Base-by-base conservation (phyloP, 257 asterid species). In the Rauvolfia tetraphylla region DNA sequence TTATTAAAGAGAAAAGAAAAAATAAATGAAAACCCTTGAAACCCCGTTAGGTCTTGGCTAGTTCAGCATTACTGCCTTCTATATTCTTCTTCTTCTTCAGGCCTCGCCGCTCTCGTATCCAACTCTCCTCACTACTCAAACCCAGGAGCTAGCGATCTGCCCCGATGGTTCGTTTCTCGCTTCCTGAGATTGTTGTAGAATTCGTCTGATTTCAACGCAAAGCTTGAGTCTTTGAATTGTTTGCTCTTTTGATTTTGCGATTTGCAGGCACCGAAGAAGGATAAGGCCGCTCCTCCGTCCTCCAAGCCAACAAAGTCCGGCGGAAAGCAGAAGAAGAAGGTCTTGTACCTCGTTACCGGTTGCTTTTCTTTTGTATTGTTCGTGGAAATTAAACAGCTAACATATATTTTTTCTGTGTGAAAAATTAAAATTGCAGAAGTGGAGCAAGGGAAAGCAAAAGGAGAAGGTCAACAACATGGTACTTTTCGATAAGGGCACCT, bases 381-480 rank as follows among this genome's bases (percentile, higher is more conserved):
- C n/a, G n/a, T n/a, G n/a, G n/a, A n/a, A n/a, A n/a, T n/a, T n/a
- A n/a, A n/a, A n/a, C n/a, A n/a, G n/a, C n/a, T n/a, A n/a, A n/a
- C n/a, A n/a, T n/a, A n/a, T n/a, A n/a, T n/a, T n/a, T n/a, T n/a
- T n/a, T n/a, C 25, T 74, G 18, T 25, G 17, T n/a, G 33, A 54
- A 9, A 11, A 70, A 75, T 83, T 78, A 86, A 85, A 80, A 68
- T 82, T 86, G 88, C 90, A 94, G 87, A 85, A 85, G 79, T 85
- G 89, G 89, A 83, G 87, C 89, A 93, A 93, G 90, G 98, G 96
- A 68, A 93, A 91, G 88, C 97, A 91, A 80, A 93, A 93, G 95
- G 98, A 93, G 82, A 93, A 93, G 96, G 98, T 91, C 59, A 93
- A 93, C 90, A 93, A 93, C 88, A 90, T 90, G 93, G 98, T 93